Base-by-base conservation (phyloP, 495 filamentous ascomycete species). In the Neurospora intermedia region DNA sequence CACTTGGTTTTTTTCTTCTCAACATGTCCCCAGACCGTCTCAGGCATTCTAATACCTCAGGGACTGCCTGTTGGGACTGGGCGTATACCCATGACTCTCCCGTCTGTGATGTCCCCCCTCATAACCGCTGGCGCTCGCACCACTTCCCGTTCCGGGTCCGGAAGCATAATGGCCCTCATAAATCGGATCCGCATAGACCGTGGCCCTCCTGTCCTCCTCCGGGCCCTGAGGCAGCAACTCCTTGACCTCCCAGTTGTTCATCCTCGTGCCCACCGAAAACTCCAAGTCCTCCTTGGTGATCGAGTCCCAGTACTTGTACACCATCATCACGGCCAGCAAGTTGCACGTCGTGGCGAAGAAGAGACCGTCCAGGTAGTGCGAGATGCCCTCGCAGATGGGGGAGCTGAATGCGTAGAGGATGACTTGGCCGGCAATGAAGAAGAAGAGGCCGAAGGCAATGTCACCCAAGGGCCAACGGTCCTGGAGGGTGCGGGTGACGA, bases 301-400 rank as follows among this genome's bases (percentile, higher is more conserved):
- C 38, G 95, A 98, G 81, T 99, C 96, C 96, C 96, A 99, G 86
- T 96, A 98, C 94, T 99, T 99, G 87, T 99, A 99, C 13, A 98
- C 91, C 96, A 99, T 99, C 96, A 99, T 99, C 70, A 98, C 95
- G 3, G 90, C 95, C 11, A 98, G 86, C 42, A 99, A 83, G 79
- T 99, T 98, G 84, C 93, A 95, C 75, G 94, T 91, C 0, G 94
- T 97, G 16, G 94, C 92, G 79, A 99, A 96, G 83, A 99, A 97
- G 43, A 98, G 83, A 0, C 95, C 96, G 79, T 99, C 96, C 69
- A 99, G 80, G 76, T 98, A 99, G 80, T 99, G 96, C 80, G 94
- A 92, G 54, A 93, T 91, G 38, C 87, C 87, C 43, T 91, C 86
- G 85, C 96, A 99, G 79, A 99, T 92, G 46, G 86, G 89, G 71